phyloP scores from a whole-genome alignment of 2,329 filamentous ascomycete species.

The Xylaria sp. region DNA sequence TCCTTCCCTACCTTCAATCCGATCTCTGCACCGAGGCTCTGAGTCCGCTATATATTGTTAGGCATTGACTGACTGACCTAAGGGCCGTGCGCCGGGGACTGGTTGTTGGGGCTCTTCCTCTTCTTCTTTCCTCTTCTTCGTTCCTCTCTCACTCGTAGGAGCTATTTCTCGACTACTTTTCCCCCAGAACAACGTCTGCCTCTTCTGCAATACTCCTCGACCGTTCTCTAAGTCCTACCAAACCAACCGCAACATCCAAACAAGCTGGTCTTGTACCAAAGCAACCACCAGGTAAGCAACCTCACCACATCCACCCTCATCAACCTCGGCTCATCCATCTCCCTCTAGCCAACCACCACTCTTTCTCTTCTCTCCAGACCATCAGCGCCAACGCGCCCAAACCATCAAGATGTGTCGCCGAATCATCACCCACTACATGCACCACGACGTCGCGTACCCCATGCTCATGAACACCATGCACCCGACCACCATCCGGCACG shows the following conservation, averaged over 20 bases:
- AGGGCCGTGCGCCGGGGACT: no score
- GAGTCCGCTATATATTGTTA: no score
- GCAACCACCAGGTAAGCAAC: not conserved
- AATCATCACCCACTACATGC: constrained; percentile 25
- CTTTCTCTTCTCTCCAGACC: no score
- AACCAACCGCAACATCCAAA: not conserved
- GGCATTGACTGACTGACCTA: no score
- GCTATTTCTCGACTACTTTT: not conserved
- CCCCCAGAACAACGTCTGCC: not conserved
- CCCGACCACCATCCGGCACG: constrained; percentile 6
- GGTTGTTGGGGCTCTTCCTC: not conserved
- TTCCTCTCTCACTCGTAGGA: not conserved
- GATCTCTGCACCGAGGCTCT: no score
- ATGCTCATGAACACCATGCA: constrained; percentile 19
- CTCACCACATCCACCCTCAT: not conserved
- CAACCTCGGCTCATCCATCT: not conserved
- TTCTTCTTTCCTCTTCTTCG: no score
- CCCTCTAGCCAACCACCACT: no score
- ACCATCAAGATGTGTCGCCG: constrained; percentile 23
- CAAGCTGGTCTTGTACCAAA: constrained; percentile 2
- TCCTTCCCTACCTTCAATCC: no score
- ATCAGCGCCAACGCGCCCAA: no score
- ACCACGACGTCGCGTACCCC: constrained; percentile 26
- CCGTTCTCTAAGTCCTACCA: not conserved
- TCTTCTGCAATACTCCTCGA: not conserved